Evolutionary conservation across 2,329 filamentous ascomycete genomes (phyloP).

Genomic region (Macroventuria anomochaeta): DNA sequence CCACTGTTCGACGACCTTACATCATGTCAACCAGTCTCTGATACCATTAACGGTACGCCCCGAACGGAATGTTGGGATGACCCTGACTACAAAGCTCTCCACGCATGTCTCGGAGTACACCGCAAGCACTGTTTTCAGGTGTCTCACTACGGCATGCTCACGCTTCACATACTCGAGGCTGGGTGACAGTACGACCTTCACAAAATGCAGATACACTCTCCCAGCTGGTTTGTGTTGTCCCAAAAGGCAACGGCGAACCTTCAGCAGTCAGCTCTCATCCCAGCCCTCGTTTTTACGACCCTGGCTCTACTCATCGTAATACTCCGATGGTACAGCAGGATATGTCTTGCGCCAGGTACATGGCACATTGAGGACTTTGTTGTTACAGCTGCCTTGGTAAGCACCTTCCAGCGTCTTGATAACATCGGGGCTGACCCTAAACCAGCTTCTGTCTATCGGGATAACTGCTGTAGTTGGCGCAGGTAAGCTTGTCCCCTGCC

Average conservation of each 20-base stretch:
- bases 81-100: not conserved
- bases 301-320: constrained; percentile 33
- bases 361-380: constrained; percentile 37
- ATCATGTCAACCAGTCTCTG: not conserved
- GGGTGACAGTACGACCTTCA: not conserved
- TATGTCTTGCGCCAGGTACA: constrained; percentile 19
- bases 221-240: constrained; percentile 35
- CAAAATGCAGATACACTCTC: constrained; percentile 26
- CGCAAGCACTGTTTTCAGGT: not conserved
- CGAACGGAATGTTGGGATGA: not conserved
- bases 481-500: too few relatives aligned
- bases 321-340: constrained; percentile 39
- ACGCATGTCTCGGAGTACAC: not conserved
- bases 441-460: constrained; percentile 35
- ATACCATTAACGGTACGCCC: not conserved
- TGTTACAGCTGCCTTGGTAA: constrained; percentile 35
- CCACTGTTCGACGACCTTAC: not conserved
- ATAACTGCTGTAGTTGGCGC: constrained; percentile 35
- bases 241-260: constrained; percentile 33
- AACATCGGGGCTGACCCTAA: not conserved
- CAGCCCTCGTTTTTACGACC: constrained; percentile 32
- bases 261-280: constrained; percentile 30
- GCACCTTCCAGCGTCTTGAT: not conserved
- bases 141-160: not conserved
- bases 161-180: not conserved